Percentiles rank a stretch among this genome's conserved stretches.
Evolutionary conservation across 352 stramenopile genomes (phyloP).

Genomic region (Globisporangium solare): DNA sequence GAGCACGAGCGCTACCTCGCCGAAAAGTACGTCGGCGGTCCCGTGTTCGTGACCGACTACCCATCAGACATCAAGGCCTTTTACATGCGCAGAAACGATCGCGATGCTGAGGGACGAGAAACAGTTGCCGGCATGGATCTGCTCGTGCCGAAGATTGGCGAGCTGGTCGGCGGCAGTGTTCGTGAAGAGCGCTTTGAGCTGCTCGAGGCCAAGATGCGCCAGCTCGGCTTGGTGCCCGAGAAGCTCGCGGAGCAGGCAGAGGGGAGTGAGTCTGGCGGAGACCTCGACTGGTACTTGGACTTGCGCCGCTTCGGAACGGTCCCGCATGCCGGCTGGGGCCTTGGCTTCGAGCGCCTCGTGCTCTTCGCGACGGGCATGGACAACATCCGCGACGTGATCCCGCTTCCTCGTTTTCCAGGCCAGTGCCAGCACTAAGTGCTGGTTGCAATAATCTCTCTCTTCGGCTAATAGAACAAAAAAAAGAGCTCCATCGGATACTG

Average conservation of each 20-base stretch:
- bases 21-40: conserved; percentile 70
- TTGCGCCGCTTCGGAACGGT: conserved; percentile 96
- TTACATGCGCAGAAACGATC: conserved; percentile 98
- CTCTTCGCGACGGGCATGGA: conserved; percentile 97
- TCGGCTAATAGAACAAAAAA: not conserved
- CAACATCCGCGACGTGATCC: conserved; percentile 98
- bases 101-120: conserved; percentile 64
- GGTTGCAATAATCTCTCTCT: not conserved
- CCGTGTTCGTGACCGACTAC: conserved; percentile 98
- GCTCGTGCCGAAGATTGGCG: conserved; percentile 94
- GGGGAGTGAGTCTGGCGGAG: conserved; percentile 14
- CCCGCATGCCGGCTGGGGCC: conserved; percentile 95
- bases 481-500: not conserved
- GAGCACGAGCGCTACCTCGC: conserved; percentile 96
- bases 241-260: conserved; percentile 71
- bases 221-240: conserved; percentile 39
- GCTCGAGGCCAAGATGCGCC: conserved; percentile 72
- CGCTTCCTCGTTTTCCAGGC: conserved; percentile 94
- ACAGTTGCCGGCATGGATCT: conserved; percentile 98
- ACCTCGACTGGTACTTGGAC: conserved; percentile 98
- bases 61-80: conserved; percentile 98
- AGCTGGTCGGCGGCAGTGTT: conserved; percentile 96
- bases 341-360: conserved; percentile 98
- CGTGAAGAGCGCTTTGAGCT: conserved; percentile 92
- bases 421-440: conserved; percentile 72